These are phyloP conservation scores for Melaleuca quinquenervia DNA, from an alignment of 345 rosid species.

Conservation along the genomic window DNA sequence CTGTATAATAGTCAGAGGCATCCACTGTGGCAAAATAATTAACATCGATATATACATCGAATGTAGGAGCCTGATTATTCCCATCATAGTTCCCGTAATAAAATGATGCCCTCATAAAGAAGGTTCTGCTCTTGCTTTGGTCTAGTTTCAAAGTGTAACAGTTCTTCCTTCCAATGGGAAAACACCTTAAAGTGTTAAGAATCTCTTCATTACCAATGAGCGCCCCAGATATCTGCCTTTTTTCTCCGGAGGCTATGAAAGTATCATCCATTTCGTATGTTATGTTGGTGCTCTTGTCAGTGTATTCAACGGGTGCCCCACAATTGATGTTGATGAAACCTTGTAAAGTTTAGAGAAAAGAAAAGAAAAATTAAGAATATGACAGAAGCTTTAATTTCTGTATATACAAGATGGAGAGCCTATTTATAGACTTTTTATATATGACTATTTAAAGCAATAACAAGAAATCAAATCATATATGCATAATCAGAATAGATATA, in stretches of 20 bases:
- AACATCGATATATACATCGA: background rate
- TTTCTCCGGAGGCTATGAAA: background rate
- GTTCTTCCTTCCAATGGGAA: background rate
- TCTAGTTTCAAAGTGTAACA: background rate
- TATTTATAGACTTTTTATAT: too few relatives aligned
- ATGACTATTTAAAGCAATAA: too few relatives aligned
- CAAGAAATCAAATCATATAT: too few relatives aligned
- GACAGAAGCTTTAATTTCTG: too few relatives aligned
- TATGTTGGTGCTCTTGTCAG: background rate
- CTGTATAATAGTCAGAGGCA: background rate
- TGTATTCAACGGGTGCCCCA: constrained; percentile 1
- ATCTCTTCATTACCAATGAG: background rate
- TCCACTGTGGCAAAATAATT: background rate
- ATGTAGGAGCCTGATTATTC: too few relatives aligned
- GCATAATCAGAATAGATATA: too few relatives aligned
- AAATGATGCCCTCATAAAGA: background rate
- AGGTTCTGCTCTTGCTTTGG: background rate
- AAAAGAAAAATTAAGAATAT: too few relatives aligned
- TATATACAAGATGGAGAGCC: too few relatives aligned
- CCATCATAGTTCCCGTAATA: too few relatives aligned
- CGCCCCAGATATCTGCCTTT: background rate
- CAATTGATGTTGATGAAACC: constrained; percentile 18
- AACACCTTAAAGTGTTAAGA: background rate
- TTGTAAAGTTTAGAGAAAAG: background rate
- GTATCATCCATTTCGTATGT: constrained; percentile 1